Evolutionary conservation across 305 asterid species (phyloP).

Genomic region (Salvia sclarea): DNA sequence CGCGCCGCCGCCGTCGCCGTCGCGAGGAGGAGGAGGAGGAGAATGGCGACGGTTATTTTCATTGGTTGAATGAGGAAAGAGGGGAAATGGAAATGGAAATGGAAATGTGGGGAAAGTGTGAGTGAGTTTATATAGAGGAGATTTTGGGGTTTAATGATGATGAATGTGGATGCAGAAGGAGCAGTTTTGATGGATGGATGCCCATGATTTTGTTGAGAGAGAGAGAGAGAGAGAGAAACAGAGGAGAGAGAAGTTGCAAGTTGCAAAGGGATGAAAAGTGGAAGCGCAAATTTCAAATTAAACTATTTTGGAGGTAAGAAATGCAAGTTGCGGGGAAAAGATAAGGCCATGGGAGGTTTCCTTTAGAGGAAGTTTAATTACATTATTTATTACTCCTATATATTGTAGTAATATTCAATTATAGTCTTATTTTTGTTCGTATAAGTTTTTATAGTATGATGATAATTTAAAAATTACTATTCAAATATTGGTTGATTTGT

Average conservation of each 20-base stretch:
- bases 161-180: conserved; percentile 6
- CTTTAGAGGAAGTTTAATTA: neutral
- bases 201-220: conserved; percentile 23
- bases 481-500: too few species aligned
- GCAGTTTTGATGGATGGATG: conserved; percentile 27
- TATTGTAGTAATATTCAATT: too few species aligned
- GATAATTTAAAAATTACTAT: too few species aligned
- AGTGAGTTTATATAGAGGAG: conserved; percentile 35
- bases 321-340: conserved; percentile 38
- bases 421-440: too few species aligned
- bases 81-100: neutral
- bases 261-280: conserved; percentile 38
- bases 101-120: conserved; percentile 13
- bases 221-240: neutral
- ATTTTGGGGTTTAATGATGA: neutral
- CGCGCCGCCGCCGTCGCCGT: conserved; percentile 31
- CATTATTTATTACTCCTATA: neutral
- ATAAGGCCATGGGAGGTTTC: neutral
- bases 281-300: conserved; percentile 4
- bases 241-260: conserved; percentile 23
- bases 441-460: too few species aligned
- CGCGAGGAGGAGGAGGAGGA: conserved; percentile 24
- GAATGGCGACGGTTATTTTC: conserved; percentile 15
- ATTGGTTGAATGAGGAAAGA: too few species aligned
- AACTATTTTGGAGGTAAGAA: conserved; percentile 19